These are phyloP conservation scores for Chenopodium quinoa DNA, from an alignment of 148 eudicot species.

Conservation along the genomic window DNA sequence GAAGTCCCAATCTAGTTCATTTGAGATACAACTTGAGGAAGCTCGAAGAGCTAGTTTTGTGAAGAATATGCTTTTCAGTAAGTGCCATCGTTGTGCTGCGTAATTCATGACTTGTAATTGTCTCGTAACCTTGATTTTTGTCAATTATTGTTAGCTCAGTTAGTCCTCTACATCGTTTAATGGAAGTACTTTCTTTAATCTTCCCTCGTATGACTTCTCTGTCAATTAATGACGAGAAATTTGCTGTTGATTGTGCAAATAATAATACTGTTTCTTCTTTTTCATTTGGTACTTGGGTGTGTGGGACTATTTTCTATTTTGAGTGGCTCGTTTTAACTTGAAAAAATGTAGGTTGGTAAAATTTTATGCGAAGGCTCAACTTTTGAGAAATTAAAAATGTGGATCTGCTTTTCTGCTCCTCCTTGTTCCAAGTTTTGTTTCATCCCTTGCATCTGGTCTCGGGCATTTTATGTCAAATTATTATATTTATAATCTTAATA, in stretches of 20 bases:
- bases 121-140: background rate
- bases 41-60: conserved; percentile 85
- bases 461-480: background rate
- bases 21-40: conserved; percentile 91
- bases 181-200: conserved; percentile 5
- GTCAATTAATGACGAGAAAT: background rate
- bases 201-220: background rate
- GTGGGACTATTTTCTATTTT: background rate
- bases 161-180: background rate
- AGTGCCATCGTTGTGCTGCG: conserved; percentile 28
- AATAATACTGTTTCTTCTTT: background rate
- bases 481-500: background rate
- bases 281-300: background rate
- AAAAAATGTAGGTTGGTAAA: background rate
- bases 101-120: background rate
- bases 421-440: background rate
- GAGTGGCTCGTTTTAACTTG: background rate
- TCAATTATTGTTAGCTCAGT: background rate
- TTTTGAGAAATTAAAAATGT: background rate
- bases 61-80: conserved; percentile 76
- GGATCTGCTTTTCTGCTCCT: background rate
- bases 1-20: conserved; percentile 49
- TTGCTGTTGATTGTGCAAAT: background rate
- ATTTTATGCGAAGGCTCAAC: background rate
- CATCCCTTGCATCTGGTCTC: background rate